These are phyloP conservation scores for Aspergillus oerlinghausenensis DNA, from an alignment of 2,329 filamentous ascomycete genomes.

Conservation along the genomic window DNA sequence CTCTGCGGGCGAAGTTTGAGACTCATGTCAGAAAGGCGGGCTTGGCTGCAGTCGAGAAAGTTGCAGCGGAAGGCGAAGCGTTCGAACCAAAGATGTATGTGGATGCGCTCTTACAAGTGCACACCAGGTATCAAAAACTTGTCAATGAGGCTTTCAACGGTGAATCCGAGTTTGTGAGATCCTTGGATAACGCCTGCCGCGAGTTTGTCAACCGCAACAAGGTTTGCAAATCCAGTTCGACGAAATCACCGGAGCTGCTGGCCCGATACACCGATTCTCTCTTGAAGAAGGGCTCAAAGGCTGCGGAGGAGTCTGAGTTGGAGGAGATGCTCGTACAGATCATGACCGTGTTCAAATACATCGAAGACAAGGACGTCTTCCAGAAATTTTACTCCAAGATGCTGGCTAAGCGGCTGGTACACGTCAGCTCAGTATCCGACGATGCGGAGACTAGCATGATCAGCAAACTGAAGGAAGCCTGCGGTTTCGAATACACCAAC, in stretches of 20 bases:
- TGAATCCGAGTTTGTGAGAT: constrained; percentile 94
- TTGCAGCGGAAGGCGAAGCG: constrained; percentile 79
- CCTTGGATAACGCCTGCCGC: constrained; percentile 91
- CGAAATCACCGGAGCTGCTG: constrained; percentile 87
- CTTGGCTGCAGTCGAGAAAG: constrained; percentile 81
- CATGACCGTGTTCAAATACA: constrained; percentile 99
- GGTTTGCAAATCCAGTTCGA: constrained; percentile 88
- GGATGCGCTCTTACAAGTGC: constrained; percentile 87
- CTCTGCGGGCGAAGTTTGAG: constrained; percentile 81
- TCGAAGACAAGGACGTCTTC: constrained; percentile 99
- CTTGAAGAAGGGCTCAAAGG: constrained; percentile 82
- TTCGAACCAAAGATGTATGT: constrained; percentile 97
- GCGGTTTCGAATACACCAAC: constrained; percentile 98
- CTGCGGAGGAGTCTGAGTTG: constrained; percentile 88
- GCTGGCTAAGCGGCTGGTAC: constrained; percentile 88
- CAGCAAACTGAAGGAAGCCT: constrained; percentile 96
- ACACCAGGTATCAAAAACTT: constrained; percentile 85
- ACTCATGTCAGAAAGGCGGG: constrained; percentile 88
- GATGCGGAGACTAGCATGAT: constrained; percentile 99
- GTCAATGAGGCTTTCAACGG: constrained; percentile 91
- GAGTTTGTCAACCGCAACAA: constrained; percentile 98
- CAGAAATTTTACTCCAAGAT: constrained; percentile 99
- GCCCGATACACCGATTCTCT: constrained; percentile 94
- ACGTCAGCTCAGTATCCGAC: constrained; percentile 91
- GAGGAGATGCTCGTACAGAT: constrained; percentile 86